phyloP scores from a whole-genome alignment of 768 basidiomycete genomes.

The Hydnomerulius pinastri region DNA sequence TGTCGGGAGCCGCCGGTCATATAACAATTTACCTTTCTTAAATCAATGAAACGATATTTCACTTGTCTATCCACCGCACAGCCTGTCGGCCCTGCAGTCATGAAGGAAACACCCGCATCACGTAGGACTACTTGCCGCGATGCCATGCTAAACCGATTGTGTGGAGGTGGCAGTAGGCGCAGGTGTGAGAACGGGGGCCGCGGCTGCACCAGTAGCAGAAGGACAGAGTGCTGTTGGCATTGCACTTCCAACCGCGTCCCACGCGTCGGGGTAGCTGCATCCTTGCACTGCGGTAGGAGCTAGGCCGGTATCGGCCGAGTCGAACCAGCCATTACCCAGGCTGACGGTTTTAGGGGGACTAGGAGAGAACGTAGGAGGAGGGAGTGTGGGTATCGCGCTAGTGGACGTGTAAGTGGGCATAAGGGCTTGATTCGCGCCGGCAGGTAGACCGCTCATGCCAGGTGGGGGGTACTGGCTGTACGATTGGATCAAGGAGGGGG shows the following conservation, averaged over 20 bases:
- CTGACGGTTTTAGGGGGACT: slow-evolving; percentile 40
- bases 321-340: slow-evolving; percentile 59
- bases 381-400: slow-evolving; percentile 55
- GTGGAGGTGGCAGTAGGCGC: slow-evolving; percentile 1
- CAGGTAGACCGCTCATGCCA: slow-evolving; percentile 46
- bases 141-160: neutral
- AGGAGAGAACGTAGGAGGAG: slow-evolving; percentile 53
- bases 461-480: slow-evolving; percentile 58
- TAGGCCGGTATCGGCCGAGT: slow-evolving; percentile 48
- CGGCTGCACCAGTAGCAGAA: slow-evolving; percentile 8
- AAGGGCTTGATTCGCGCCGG: slow-evolving; percentile 33
- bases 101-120: neutral
- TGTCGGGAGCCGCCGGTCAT: neutral
- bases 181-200: slow-evolving; percentile 1
- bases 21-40: neutral
- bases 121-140: neutral
- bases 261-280: slow-evolving; percentile 66
- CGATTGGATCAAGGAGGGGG: slow-evolving; percentile 38
- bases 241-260: slow-evolving; percentile 54
- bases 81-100: neutral
- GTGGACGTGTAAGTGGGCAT: slow-evolving; percentile 71
- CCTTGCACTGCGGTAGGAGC: slow-evolving; percentile 63
- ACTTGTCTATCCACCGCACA: neutral
- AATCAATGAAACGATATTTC: neutral
- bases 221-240: slow-evolving; percentile 50